Percentiles rank a stretch among this genome's conserved stretches.
Conservation (phyloP, 1,284 basidiomycete genomes). For the Austroboletus olivaceoglutinosus region DNA sequence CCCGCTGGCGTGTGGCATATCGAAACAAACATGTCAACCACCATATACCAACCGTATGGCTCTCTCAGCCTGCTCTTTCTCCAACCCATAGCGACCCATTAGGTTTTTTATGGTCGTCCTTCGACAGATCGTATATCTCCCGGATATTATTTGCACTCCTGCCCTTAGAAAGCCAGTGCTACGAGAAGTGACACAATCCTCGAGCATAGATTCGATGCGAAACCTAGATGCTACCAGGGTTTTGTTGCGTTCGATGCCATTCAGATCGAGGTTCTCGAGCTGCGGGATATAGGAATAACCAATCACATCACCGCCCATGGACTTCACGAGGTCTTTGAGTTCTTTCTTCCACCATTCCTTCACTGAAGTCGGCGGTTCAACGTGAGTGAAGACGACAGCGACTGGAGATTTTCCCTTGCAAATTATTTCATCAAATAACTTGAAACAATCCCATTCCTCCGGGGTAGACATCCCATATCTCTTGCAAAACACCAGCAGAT, state of each 20-base stretch:
- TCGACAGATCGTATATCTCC: no score
- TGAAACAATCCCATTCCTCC: constrained; percentile 21
- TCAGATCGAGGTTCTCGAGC: background rate
- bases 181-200: constrained; percentile 16
- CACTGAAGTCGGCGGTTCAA: background rate
- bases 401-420: constrained; percentile 29
- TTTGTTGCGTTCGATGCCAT: background rate
- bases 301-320: no score
- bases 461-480: constrained; percentile 21
- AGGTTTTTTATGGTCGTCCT: no score
- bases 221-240: constrained; percentile 1
- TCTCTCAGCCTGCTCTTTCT: no score
- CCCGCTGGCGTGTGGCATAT: no score
- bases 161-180: no score
- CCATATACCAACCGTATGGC: no score
- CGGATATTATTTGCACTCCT: no score
- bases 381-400: constrained; percentile 27
- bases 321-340: background rate
- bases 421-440: constrained; percentile 27
- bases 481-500: constrained; percentile 34
- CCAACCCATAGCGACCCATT: no score
- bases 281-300: constrained; percentile 20
- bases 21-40: no score
- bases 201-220: constrained; percentile 4
- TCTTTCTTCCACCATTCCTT: constrained; percentile 9